Conservation (phyloP, 345 rosid species). For the Kernera saxatilis region DNA sequence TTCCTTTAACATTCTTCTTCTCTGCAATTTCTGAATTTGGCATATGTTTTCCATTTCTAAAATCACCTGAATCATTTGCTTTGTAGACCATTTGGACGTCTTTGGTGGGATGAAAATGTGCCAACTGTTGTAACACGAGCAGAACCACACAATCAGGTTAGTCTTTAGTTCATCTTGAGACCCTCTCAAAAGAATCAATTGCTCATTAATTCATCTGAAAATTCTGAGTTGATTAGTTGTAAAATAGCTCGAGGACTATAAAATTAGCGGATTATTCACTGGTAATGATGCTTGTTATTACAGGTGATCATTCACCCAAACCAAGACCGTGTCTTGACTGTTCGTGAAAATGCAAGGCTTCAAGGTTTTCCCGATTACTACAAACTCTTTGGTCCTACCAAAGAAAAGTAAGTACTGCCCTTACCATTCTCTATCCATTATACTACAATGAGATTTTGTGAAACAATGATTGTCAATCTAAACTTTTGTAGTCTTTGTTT, state of each 20-base stretch:
- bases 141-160: conserved; percentile 74
- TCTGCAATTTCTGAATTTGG: neutral
- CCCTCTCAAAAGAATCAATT: neutral
- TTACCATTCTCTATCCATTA: neutral
- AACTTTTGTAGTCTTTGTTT: too few species aligned
- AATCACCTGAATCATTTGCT: neutral
- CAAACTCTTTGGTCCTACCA: conserved; percentile 54
- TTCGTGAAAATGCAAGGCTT: conserved; percentile 68
- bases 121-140: conserved; percentile 76
- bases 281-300: neutral
- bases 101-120: conserved; percentile 90
- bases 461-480: too few species aligned
- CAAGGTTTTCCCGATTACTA: conserved; percentile 77
- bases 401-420: conserved; percentile 42
- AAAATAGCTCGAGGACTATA: neutral
- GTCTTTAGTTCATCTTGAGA: neutral
- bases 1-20: neutral
- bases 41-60: neutral
- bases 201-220: neutral
- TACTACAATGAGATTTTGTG: neutral
- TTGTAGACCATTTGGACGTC: conserved; percentile 66
- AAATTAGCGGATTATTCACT: too few species aligned
- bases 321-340: conserved; percentile 57
- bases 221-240: neutral
- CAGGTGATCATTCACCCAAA: conserved; percentile 62